Percentiles rank a stretch among this genome's conserved stretches.
These are phyloP conservation scores for Penicillium argentinense DNA, from an alignment of 495 filamentous ascomycete genomes.

Conservation along the genomic window DNA sequence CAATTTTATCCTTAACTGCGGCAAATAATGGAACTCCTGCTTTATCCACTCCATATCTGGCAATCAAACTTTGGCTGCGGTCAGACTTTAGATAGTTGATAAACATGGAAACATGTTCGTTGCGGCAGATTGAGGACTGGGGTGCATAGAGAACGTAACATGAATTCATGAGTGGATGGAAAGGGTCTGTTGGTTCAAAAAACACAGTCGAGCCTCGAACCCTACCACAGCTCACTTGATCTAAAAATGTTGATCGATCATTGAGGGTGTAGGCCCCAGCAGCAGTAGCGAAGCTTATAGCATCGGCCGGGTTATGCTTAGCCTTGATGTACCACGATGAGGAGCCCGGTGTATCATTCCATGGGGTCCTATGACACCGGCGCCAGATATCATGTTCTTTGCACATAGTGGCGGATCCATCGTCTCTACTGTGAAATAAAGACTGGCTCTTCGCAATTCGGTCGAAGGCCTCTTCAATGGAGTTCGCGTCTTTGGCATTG, in stretches of 20 bases:
- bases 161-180: neutral
- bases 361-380: neutral
- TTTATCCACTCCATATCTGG: neutral
- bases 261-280: neutral
- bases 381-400: constrained; percentile 1
- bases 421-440: neutral
- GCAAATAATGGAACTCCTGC: neutral
- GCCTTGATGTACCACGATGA: neutral
- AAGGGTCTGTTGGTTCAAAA: neutral
- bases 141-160: neutral
- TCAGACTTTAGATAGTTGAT: neutral
- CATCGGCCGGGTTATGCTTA: neutral
- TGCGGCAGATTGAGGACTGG: no score
- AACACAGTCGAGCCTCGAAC: neutral
- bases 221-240: neutral
- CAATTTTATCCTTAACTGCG: neutral
- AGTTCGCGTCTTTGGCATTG: neutral
- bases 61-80: neutral
- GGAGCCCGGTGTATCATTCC: neutral
- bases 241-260: neutral
- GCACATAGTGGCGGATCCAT: neutral
- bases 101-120: neutral
- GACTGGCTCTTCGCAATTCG: neutral
- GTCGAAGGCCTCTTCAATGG: neutral
- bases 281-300: neutral